A percentile compares a stretch with the other conserved stretches of the same genome.
Evolutionary conservation across 768 basidiomycete genomes (phyloP).

Genomic region (Termitomyces bulborhizus): DNA sequence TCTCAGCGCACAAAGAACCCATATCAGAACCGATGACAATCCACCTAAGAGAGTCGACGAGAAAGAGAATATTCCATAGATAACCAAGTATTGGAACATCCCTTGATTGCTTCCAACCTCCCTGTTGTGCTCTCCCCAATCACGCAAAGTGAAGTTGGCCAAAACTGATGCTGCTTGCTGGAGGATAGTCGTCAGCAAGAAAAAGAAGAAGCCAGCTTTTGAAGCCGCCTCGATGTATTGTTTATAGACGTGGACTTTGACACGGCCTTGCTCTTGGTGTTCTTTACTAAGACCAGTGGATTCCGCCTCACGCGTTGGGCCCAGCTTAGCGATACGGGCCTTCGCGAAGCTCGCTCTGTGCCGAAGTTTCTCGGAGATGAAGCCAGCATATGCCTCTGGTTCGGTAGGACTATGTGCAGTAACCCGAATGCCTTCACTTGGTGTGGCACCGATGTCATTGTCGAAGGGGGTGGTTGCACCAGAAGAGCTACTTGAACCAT

Average conservation of each 20-base stretch:
- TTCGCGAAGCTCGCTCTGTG: constrained; percentile 54
- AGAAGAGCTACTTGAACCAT: constrained; percentile 40
- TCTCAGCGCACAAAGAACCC: constrained; percentile 70
- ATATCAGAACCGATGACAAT: constrained; percentile 57
- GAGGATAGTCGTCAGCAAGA: constrained; percentile 45
- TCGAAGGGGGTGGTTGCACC: constrained; percentile 47
- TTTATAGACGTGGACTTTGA: constrained; percentile 70
- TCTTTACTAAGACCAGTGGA: constrained; percentile 55
- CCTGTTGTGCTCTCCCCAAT: constrained; percentile 79
- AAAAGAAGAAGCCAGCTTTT: constrained; percentile 58
- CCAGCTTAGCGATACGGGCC: constrained; percentile 40
- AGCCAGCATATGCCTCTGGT: constrained; percentile 19
- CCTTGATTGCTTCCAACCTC: constrained; percentile 50
- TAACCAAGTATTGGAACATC: constrained; percentile 51
- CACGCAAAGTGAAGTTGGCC: constrained; percentile 62
- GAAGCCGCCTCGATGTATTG: constrained; percentile 80
- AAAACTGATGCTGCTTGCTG: constrained; percentile 58
- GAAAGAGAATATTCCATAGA: constrained; percentile 67
- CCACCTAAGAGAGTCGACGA: constrained; percentile 48
- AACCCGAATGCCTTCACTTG: constrained; percentile 17
- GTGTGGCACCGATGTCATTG: constrained; percentile 27
- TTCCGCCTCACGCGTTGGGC: constrained; percentile 30
- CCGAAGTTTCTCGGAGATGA: constrained; percentile 48
- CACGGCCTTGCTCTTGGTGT: constrained; percentile 74
- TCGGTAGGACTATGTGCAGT: constrained; percentile 18